Evolutionary conservation across 257 asterid genomes (phyloP).

Genomic region (Gynochthodes officinalis): DNA sequence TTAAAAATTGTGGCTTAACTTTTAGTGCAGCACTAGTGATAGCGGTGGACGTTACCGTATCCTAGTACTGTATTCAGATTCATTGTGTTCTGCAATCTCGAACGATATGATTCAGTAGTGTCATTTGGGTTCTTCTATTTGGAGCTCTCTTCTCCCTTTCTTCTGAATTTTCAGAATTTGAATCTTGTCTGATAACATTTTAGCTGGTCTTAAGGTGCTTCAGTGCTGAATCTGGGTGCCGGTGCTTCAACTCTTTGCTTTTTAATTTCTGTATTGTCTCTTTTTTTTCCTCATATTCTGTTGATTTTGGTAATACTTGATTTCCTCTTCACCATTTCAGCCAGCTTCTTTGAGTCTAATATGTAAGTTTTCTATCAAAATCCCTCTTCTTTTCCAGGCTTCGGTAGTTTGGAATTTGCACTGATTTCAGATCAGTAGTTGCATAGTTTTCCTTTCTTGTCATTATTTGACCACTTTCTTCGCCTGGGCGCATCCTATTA

Average conservation of each 20-base stretch:
- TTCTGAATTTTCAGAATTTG: slow-evolving; percentile 9
- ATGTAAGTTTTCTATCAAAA: neutral
- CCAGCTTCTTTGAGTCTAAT: neutral
- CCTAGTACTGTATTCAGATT: neutral
- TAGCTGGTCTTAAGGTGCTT: slow-evolving; percentile 4
- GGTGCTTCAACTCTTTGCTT: neutral
- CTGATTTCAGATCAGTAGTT: slow-evolving; percentile 6
- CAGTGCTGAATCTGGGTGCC: slow-evolving; percentile 7
- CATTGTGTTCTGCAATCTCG: neutral
- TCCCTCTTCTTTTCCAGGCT: neutral
- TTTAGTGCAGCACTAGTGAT: neutral
- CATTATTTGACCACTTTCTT: neutral
- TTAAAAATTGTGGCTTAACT: neutral
- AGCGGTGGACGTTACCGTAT: neutral
- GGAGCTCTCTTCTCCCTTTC: slow-evolving; percentile 1
- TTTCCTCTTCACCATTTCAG: neutral
- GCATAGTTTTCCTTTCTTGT: neutral
- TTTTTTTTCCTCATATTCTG: neutral
- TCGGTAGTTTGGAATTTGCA: neutral
- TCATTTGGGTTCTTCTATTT: neutral
- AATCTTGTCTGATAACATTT: slow-evolving; percentile 10
- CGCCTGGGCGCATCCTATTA: slow-evolving; percentile 1
- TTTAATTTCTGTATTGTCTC: neutral
- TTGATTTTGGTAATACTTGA: neutral
- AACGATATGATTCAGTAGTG: neutral